A percentile compares a stretch with the other conserved stretches of the same genome.
These are phyloP conservation scores for Parmelia sp. DNA, from an alignment of 495 filamentous ascomycete species.

Conservation along the genomic window DNA sequence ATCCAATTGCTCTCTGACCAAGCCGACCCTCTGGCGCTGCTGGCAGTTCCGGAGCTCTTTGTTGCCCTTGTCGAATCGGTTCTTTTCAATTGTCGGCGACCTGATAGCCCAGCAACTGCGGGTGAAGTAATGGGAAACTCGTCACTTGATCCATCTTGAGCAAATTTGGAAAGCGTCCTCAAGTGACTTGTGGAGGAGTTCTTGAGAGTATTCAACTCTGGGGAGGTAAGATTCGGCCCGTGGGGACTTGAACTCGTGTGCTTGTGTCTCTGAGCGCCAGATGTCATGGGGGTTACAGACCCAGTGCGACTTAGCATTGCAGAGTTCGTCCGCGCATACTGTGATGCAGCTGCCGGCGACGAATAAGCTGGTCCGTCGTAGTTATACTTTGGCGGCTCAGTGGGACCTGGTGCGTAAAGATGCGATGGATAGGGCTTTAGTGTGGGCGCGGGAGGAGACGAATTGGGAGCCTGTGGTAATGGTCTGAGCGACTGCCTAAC, in stretches of 20 bases:
- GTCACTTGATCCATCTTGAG: constrained; percentile 63
- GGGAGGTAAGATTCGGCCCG: constrained; percentile 40
- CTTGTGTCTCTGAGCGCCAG: constrained; percentile 37
- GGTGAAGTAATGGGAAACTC: constrained; percentile 74
- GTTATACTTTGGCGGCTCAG: constrained; percentile 38
- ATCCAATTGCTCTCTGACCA: constrained; percentile 95
- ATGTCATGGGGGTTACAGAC: constrained; percentile 30
- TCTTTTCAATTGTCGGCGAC: constrained; percentile 74
- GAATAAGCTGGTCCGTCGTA: constrained; percentile 32
- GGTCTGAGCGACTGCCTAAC: constrained; percentile 73
- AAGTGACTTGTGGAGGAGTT: constrained; percentile 84
- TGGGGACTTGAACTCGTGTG: constrained; percentile 38
- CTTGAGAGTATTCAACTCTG: constrained; percentile 71
- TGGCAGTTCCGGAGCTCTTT: constrained; percentile 38
- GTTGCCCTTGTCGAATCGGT: constrained; percentile 51
- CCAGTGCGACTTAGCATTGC: constrained; percentile 34
- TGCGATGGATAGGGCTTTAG: constrained; percentile 24
- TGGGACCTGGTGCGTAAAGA: constrained; percentile 40
- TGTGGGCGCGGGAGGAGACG: constrained; percentile 35
- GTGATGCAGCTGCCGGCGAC: constrained; percentile 29
- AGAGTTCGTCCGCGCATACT: constrained; percentile 29
- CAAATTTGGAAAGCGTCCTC: constrained; percentile 79
- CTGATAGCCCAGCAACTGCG: constrained; percentile 81
- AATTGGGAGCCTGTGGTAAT: constrained; percentile 61
- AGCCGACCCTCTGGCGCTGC: constrained; percentile 49